Evolutionary conservation across 164 flowering plant genomes (phyloP).

Genomic region (Magnolia changhungtana): DNA sequence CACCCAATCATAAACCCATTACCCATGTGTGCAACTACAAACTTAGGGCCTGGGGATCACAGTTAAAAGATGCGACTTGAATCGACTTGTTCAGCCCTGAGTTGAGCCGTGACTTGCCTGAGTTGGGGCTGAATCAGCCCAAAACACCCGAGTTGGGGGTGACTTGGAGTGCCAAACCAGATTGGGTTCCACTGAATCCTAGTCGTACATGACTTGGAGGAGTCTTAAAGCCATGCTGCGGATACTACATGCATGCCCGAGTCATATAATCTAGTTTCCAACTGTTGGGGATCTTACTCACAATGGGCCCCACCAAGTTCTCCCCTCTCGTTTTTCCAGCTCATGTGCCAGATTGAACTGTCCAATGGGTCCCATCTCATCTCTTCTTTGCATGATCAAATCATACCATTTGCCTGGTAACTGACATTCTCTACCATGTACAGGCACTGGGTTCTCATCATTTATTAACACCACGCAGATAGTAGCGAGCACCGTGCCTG

Average conservation of each 20-base stretch:
- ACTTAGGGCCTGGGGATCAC: no score
- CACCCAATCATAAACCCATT: no score
- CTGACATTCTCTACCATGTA: constrained; percentile 9
- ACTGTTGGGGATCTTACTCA: not conserved
- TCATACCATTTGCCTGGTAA: not conserved
- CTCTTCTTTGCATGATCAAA: not conserved
- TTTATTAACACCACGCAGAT: constrained; percentile 35
- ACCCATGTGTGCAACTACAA: no score
- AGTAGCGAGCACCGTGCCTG: constrained; percentile 25
- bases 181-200: no score
- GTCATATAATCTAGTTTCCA: not conserved
- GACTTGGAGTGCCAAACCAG: no score
- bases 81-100: no score
- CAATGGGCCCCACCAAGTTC: not conserved
- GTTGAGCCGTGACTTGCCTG: no score
- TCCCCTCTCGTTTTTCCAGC: not conserved
- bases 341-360: not conserved
- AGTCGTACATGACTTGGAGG: not conserved
- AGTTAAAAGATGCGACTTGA: no score
- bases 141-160: no score
- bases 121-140: no score
- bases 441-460: constrained; percentile 46
- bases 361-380: not conserved
- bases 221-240: not conserved
- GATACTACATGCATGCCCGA: not conserved